Conservation (phyloP, 192 early-diverging fungal genomes). For the Powellomyces hirtus region DNA sequence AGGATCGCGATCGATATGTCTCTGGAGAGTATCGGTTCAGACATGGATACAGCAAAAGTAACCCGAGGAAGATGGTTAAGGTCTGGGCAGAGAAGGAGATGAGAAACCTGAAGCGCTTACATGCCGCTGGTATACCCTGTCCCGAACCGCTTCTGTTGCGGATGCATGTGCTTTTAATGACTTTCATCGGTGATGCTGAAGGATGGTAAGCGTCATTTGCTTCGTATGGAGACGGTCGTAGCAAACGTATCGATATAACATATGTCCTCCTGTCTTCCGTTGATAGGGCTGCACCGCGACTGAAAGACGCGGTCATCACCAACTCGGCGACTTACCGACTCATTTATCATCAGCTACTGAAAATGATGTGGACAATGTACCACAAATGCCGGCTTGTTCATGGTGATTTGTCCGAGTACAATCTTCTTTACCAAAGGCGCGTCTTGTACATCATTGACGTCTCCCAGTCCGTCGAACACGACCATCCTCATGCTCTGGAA, state of each 20-base stretch:
- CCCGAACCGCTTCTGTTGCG: slow-evolving; percentile 84
- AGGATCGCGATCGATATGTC: slow-evolving; percentile 97
- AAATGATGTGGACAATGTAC: slow-evolving; percentile 89
- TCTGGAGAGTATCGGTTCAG: slow-evolving; percentile 93
- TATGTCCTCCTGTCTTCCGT: slow-evolving; percentile 22
- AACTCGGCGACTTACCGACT: slow-evolving; percentile 66
- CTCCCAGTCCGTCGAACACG: slow-evolving; percentile 97
- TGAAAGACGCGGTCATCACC: slow-evolving; percentile 87
- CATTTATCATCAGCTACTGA: slow-evolving; percentile 81
- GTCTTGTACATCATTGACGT: slow-evolving; percentile 93
- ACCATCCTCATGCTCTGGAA: slow-evolving; percentile 94
- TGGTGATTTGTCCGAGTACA: slow-evolving; percentile 97
- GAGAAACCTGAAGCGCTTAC: slow-evolving; percentile 92
- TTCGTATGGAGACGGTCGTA: too few species aligned
- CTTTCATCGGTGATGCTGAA: slow-evolving; percentile 84
- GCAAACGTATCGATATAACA: background rate
- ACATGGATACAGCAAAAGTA: slow-evolving; percentile 89
- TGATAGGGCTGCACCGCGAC: slow-evolving; percentile 72
- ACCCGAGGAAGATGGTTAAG: slow-evolving; percentile 98
- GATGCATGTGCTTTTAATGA: slow-evolving; percentile 96
- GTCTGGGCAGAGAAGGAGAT: slow-evolving; percentile 99
- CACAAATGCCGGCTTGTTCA: slow-evolving; percentile 92
- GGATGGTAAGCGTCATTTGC: slow-evolving; percentile 62
- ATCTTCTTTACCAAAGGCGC: slow-evolving; percentile 81
- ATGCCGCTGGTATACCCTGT: slow-evolving; percentile 80